Base-by-base conservation (phyloP, 75 land plant genomes). In the Selaginella moellendorffii region DNA sequence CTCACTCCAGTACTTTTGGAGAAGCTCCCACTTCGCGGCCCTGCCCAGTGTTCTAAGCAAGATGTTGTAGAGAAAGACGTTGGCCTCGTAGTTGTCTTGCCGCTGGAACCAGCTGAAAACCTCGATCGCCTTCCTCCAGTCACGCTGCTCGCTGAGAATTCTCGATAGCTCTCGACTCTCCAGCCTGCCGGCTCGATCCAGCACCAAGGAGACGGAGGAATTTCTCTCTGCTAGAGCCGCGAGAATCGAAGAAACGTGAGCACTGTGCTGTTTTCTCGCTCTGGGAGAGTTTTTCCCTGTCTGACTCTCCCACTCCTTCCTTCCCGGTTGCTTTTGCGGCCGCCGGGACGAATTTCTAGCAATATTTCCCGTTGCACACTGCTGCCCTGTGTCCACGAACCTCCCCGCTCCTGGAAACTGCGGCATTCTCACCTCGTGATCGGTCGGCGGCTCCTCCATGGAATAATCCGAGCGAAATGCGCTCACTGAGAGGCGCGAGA, bases 31-130 rank as follows among this genome's bases (percentile, higher is more conserved):
- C 46, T 77, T 76, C 27, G 46, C 46, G 28, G 84, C 86, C 42
- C 76, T 63, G 9, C 96, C 96, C 31, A 83, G 73, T 0, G 70
- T 67, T 52, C 79, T 72, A 26, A 89, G 77, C 74, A 89, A 78
- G 24, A 89, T 69, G 36, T 85, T 85, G 66, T 83, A 89, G 63
- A 79, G 84, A 62, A 79, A 79, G 1, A 83, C 80, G 68, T 82
- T 82, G 1, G 86, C 86, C 0, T 56, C 58, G 68, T 85, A 81
- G 24, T 71, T 70, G 0, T 74, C 75, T 66, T 69, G 84, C 5
- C 72, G 65, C 28, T 73, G 69, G 30, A 88, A 63, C 82, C 85
- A 82, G 30, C 69, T 54, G 69, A 85, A 81, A n/a, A 84, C 56
- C 26, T 65, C 74, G 27, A 80, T 42, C 23, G 79, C 80, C 29